Base-by-base conservation (phyloP, 345 rosid species). In the Excoecaria cochinchinensis region DNA sequence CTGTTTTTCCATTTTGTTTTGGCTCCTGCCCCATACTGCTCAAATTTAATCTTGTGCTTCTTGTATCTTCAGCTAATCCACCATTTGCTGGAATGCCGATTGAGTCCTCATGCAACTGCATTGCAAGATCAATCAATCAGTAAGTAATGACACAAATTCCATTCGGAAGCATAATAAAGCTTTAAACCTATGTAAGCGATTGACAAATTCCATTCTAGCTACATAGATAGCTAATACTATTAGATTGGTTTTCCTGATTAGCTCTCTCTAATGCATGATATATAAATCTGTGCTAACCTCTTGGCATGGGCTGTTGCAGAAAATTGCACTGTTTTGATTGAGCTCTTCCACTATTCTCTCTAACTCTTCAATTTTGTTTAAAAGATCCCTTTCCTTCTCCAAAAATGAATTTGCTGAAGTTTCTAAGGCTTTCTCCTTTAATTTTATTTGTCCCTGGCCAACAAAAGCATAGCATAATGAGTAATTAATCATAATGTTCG, bases 361-460 rank as follows among this genome's bases (percentile, higher is more conserved):
- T 69, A 92, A 70, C 77, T 89, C 97, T 19, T 85, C 83, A 48
- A 91, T 90, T 81, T 67, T 84, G 76, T 60, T 83, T 44, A 58
- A 73, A 69, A 90, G 88, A 74, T 85, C 86, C 50, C 61, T 84
- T 83, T 91, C 96, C 81, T 87, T 95, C 77, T 83, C 86, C 36
- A 81, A 40, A 79, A 95, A 90, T 48, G 84, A 77, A 78, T 74
- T 79, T 51, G 84, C 79, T 6, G 90, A 88, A 59, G 84, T 83
- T 82, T 87, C 95, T 25, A 91, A 40, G 67, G 85, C 88, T 75
- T 80, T 81, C 79, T 91, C 92, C 82, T 90, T 92, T 19, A 73
- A 64, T 73, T 84, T 89, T 64, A 92, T 86, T 73, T 87, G 90
- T 75, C 79, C 91, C 97, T 92, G 85, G n/a, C 67, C 81, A 52